phyloP scores from a whole-genome alignment of 257 asterid genomes.

The Plectranthus barbatus region DNA sequence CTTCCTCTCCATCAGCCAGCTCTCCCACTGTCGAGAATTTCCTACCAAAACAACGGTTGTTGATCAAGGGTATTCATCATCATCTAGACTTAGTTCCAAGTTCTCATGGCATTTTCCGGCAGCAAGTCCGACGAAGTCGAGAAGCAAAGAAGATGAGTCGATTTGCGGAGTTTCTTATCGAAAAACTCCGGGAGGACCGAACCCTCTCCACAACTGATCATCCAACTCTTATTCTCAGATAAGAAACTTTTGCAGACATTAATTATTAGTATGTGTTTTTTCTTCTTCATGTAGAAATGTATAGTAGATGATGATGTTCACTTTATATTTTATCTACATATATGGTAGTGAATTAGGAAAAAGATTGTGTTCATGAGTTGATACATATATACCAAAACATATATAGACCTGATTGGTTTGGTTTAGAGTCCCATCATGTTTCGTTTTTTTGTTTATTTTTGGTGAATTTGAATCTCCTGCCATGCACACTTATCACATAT shows the following conservation, averaged over 20 bases:
- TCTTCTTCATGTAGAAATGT: conserved; percentile 12
- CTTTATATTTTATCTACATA: neutral
- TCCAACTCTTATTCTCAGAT: too few species aligned
- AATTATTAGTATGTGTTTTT: conserved; percentile 9
- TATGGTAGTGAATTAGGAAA: conserved; percentile 1
- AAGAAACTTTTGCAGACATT: conserved; percentile 23
- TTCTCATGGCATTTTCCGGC: conserved; percentile 25
- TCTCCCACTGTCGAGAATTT: conserved; percentile 19
- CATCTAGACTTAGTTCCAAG: conserved; percentile 8
- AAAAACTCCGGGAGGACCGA: conserved; percentile 48
- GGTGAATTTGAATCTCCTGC: neutral
- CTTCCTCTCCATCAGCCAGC: conserved; percentile 2
- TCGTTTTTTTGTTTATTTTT: neutral
- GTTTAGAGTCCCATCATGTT: neutral
- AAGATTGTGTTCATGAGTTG: neutral
- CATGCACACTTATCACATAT: too few species aligned
- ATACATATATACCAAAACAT: too few species aligned
- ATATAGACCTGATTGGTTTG: neutral
- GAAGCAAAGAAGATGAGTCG: conserved; percentile 11
- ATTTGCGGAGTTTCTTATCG: conserved; percentile 28
- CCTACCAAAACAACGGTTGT: neutral
- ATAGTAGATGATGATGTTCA: conserved; percentile 11
- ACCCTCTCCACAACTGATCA: conserved; percentile 51
- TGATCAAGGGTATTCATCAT: conserved; percentile 4
- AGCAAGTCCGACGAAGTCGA: conserved; percentile 19